Conservation (phyloP, 805 yeast species). For the Phaffomyces antillensis region DNA sequence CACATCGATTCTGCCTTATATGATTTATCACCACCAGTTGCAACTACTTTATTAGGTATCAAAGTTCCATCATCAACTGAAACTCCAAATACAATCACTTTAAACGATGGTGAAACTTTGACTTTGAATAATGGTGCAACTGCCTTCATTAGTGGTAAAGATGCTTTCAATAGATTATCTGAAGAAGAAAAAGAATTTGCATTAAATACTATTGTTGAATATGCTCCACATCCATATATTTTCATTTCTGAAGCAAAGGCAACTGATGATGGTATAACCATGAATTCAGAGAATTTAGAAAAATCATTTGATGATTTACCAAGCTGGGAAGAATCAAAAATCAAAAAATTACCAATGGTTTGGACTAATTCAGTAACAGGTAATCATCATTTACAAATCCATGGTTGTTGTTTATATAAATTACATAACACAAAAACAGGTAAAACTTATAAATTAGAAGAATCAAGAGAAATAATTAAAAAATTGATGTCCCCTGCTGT, state of each 20-base stretch:
- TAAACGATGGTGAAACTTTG: slow-evolving; percentile 60
- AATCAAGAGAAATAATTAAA: slow-evolving; percentile 69
- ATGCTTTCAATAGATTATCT: slow-evolving; percentile 60
- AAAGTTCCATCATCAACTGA: slow-evolving; percentile 67
- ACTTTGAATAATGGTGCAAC: slow-evolving; percentile 81
- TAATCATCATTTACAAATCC: slow-evolving; percentile 77
- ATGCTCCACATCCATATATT: slow-evolving; percentile 91
- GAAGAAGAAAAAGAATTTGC: slow-evolving; percentile 71
- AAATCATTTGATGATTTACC: slow-evolving; percentile 62
- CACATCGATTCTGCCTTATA: slow-evolving; percentile 89
- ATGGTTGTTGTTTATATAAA: slow-evolving; percentile 78
- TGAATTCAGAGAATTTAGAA: slow-evolving; percentile 77
- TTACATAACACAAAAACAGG: slow-evolving; percentile 50
- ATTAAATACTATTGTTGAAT: slow-evolving; percentile 69
- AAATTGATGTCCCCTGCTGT: slow-evolving; percentile 82
- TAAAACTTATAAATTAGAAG: slow-evolving; percentile 53
- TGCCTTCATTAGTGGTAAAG: slow-evolving; percentile 80
- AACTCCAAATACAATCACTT: slow-evolving; percentile 55
- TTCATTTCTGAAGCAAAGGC: slow-evolving; percentile 76
- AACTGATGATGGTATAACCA: slow-evolving; percentile 79
- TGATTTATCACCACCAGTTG: slow-evolving; percentile 79
- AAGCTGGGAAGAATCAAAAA: slow-evolving; percentile 71
- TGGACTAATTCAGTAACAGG: slow-evolving; percentile 91
- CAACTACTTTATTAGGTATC: slow-evolving; percentile 78
- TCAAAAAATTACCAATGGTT: slow-evolving; percentile 75